A percentile compares a stretch with the other conserved stretches of the same genome.
phyloP scores from a whole-genome alignment of 1,139 yeast genomes.

The Pichia sp. region DNA sequence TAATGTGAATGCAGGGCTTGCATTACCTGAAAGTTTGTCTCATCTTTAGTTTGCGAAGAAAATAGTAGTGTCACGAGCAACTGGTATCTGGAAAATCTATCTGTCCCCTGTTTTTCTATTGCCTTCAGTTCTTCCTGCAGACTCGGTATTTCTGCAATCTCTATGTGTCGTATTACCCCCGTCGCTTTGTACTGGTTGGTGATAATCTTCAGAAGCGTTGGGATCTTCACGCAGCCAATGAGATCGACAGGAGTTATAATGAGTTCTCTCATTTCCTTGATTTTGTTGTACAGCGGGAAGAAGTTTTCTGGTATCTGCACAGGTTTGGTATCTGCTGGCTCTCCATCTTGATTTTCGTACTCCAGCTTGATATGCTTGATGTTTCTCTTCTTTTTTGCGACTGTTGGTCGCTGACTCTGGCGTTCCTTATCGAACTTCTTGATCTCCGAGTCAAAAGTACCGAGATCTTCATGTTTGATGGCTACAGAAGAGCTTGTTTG shows the following conservation, averaged over 20 bases:
- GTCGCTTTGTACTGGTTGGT: constrained; percentile 14
- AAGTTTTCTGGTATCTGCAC: constrained; percentile 42
- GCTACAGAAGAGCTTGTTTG: background rate
- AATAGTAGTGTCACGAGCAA: constrained; percentile 76
- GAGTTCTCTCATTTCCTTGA: constrained; percentile 61
- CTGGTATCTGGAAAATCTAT: constrained; percentile 52
- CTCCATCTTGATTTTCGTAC: constrained; percentile 5
- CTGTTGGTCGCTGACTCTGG: background rate
- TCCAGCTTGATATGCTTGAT: constrained; percentile 14
- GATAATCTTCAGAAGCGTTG: constrained; percentile 39
- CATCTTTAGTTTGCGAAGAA: constrained; percentile 91
- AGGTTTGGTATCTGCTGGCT: background rate
- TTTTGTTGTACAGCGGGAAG: constrained; percentile 52
- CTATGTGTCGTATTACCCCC: constrained; percentile 3
- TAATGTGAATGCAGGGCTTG: constrained; percentile 48
- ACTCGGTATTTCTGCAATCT: constrained; percentile 7
- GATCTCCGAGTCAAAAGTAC: constrained; percentile 9
- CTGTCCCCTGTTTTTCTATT: constrained; percentile 11
- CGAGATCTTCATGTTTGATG: background rate
- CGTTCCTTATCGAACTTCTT: constrained; percentile 10
- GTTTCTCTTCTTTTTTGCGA: background rate
- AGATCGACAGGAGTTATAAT: constrained; percentile 79
- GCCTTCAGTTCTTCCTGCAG: background rate
- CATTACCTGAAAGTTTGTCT: constrained; percentile 74
- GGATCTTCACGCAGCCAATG: constrained; percentile 81